Evolutionary conservation across 2,329 filamentous ascomycete species (phyloP), one percentile per base, ranked within the genome.

Genomic region (Fusarium sp.): DNA sequence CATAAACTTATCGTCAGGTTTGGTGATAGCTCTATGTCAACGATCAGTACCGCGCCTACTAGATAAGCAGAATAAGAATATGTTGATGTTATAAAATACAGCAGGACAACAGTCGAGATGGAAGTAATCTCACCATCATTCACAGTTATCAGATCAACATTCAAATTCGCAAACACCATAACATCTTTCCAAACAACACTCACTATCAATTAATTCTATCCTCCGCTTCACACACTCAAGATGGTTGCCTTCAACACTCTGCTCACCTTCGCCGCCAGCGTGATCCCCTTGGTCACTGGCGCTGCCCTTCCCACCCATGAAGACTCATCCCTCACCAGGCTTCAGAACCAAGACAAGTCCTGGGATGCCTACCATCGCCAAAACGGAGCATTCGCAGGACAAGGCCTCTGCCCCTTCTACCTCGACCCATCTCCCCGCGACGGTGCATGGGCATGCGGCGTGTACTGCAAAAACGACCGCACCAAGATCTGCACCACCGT

Each of bases 261-360:
- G 4, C 22, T 50, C 7, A 31, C 28, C 0, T 11, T 50, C 6
- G 28, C 12, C 7, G 6, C 11, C 7, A 3, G 22, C 12, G 11
- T 50, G 4, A 6, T 7, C 0, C 22, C 47, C 31, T 5, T 24
- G 0, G 47, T 20, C 7, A 31, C 47, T n/a, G 22, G 47, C 3
- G 47, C 47, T 14, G 47, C 47, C 16, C 28, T 50, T 0, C 28
- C 47, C 16, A 18, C 22, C 31, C 47, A 33, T 4, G 14, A 31
- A 48, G 45, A 24, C 10, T 24, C 28, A 11, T 31, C 28, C 11
- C 28, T 48, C 3, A 24, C 11, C 11, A 31, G 15, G 4, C 22
- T 22, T 50, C 47, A 50, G 31, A 18, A 50, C 11, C 47, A 50
- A 33, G 28, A 50, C 47, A 50, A 50, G 47, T 50, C 28, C 22